These are phyloP conservation scores for Oryza coarctata DNA, from an alignment of 176 grass and related monocot genomes.

Conservation along the genomic window DNA sequence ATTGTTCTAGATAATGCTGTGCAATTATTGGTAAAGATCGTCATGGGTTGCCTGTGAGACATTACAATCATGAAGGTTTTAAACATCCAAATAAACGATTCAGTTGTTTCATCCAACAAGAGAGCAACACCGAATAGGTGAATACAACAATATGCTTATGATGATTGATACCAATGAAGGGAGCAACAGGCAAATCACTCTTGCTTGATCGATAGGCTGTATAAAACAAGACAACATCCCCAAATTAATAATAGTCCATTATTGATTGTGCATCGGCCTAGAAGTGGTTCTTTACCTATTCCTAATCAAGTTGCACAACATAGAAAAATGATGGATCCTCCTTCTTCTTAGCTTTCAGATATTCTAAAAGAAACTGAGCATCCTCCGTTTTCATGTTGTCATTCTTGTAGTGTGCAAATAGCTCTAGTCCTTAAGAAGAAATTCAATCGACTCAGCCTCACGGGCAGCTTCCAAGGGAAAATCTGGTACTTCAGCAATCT, in stretches of 20 bases:
- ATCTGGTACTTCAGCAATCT: slow-evolving; percentile 27
- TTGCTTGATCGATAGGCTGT: slow-evolving; percentile 49
- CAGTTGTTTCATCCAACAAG: slow-evolving; percentile 55
- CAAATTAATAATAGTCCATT: slow-evolving; percentile 51
- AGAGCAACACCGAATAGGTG: slow-evolving; percentile 56
- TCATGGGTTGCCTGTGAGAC: no score
- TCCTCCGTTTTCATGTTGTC: slow-evolving; percentile 48
- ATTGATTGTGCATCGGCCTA: slow-evolving; percentile 52
- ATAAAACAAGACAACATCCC: slow-evolving; percentile 54
- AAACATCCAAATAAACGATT: slow-evolving; percentile 55
- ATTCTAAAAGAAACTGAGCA: slow-evolving; percentile 55
- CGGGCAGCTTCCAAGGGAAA: slow-evolving; percentile 37
- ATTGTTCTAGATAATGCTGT: no score
- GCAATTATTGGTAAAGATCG: no score
- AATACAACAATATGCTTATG: slow-evolving; percentile 51
- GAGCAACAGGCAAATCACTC: slow-evolving; percentile 41
- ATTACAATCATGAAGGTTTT: slow-evolving; percentile 49
- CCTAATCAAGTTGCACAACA: slow-evolving; percentile 55
- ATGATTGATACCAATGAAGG: slow-evolving; percentile 54
- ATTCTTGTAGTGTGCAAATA: no score
- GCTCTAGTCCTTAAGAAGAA: slow-evolving; percentile 52
- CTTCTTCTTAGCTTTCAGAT: slow-evolving; percentile 50
- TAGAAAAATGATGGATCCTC: slow-evolving; percentile 58
- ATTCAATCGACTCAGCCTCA: slow-evolving; percentile 45
- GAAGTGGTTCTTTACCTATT: slow-evolving; percentile 48